Evolutionary conservation across 371 early-diverging fungal genomes (phyloP).

Genomic region (Mucor sp.): DNA sequence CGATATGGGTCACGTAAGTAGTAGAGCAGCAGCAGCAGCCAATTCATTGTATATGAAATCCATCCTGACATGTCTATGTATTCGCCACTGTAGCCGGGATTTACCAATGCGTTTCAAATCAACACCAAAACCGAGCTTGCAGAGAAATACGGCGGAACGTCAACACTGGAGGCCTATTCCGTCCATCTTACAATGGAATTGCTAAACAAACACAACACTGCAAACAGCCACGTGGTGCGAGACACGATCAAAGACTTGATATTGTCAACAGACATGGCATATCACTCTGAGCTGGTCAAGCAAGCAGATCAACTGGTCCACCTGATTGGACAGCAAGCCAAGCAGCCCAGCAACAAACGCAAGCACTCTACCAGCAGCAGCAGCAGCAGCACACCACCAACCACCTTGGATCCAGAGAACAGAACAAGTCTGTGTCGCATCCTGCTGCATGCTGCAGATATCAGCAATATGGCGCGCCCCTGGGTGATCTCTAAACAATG

Average conservation of each 20-base stretch:
- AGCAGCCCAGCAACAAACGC: background rate
- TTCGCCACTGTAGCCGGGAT: constrained; percentile 66
- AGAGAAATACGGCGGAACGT: constrained; percentile 59
- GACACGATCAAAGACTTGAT: constrained; percentile 59
- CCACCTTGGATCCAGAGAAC: background rate
- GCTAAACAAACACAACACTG: constrained; percentile 60
- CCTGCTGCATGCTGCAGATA: constrained; percentile 86
- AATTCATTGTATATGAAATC: background rate
- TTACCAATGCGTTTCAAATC: constrained; percentile 81
- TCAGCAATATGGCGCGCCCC: constrained; percentile 86
- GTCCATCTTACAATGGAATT: constrained; percentile 64
- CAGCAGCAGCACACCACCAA: background rate
- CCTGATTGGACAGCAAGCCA: background rate
- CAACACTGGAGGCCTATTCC: constrained; percentile 82
- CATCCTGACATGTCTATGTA: background rate
- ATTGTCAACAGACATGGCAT: constrained; percentile 81
- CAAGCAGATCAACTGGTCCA: constrained; percentile 19
- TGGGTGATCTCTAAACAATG: constrained; percentile 85
- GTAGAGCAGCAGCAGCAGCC: constrained; percentile 47
- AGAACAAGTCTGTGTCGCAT: constrained; percentile 62
- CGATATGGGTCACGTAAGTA: constrained; percentile 89
- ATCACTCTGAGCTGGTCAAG: constrained; percentile 72
- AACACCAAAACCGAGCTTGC: constrained; percentile 74
- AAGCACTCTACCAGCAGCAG: constrained; percentile 1
- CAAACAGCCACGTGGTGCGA: constrained; percentile 7